Conservation (phyloP, 148 eudicot species). For the Fagopyrum homotropicum region DNA sequence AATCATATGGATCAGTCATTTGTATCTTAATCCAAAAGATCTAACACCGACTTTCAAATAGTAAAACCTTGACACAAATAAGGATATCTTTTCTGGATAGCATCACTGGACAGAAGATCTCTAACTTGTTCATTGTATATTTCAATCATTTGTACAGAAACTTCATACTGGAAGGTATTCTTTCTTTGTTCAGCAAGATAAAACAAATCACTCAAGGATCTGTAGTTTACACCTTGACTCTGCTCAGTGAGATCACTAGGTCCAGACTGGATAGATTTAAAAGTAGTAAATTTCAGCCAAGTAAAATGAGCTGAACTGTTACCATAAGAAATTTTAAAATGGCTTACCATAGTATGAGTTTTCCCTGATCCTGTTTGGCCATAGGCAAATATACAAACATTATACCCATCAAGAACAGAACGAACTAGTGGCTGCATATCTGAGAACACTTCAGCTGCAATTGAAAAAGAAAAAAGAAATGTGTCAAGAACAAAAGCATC, state of each 20-base stretch:
- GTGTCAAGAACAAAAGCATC: constrained; percentile 12
- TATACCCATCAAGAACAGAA: constrained; percentile 96
- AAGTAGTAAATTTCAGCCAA: constrained; percentile 9
- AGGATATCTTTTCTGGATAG: constrained; percentile 92
- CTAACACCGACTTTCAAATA: not conserved
- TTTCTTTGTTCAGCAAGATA: constrained; percentile 71
- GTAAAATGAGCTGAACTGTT: not conserved
- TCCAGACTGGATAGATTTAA: constrained; percentile 48
- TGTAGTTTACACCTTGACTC: constrained; percentile 86
- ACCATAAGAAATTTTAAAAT: not conserved
- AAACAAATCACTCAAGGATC: constrained; percentile 84
- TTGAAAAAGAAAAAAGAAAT: constrained; percentile 8
- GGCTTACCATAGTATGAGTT: constrained; percentile 80
- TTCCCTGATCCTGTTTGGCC: constrained; percentile 99
- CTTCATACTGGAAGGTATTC: constrained; percentile 74
- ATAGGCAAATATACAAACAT: constrained; percentile 94
- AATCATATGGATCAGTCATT: not conserved
- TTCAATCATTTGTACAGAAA: constrained; percentile 97
- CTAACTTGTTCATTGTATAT: constrained; percentile 97
- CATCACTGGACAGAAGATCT: constrained; percentile 81
- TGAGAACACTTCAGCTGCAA: constrained; percentile 76
- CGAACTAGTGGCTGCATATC: constrained; percentile 85
- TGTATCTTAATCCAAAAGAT: not conserved
- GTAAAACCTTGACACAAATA: constrained; percentile 1
- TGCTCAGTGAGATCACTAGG: constrained; percentile 83